Percentiles rank a stretch among this genome's conserved stretches.
Conservation (phyloP, 2,329 filamentous ascomycete genomes). For the Cryoendolithus antarcticus region DNA sequence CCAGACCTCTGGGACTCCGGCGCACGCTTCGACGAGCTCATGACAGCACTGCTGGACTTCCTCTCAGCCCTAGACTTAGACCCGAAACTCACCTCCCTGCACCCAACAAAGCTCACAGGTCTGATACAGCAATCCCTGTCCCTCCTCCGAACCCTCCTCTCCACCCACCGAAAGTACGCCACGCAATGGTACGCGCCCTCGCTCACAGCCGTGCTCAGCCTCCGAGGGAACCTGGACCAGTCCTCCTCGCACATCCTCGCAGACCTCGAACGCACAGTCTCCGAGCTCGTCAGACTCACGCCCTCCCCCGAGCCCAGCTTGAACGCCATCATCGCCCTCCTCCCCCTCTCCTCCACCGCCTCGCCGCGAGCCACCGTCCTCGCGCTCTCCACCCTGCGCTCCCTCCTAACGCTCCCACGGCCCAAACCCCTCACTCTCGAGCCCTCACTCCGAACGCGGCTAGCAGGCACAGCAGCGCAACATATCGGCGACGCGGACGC, state of each 20-base stretch:
- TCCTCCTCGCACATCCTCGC: constrained; percentile 51
- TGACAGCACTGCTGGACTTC: constrained; percentile 58
- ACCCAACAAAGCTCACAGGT: constrained; percentile 33
- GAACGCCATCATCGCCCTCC: constrained; percentile 25
- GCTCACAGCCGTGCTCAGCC: constrained; percentile 53
- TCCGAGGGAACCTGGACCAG: constrained; percentile 53
- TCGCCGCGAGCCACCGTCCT: constrained; percentile 38
- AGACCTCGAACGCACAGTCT: constrained; percentile 60
- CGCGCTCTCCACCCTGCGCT: constrained; percentile 50
- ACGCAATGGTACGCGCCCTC: constrained; percentile 55
- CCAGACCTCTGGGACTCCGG: constrained; percentile 50
- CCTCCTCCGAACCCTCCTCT: constrained; percentile 61
- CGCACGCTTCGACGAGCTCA: constrained; percentile 56
- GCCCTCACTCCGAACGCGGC: not conserved
- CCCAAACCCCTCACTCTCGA: constrained; percentile 4
- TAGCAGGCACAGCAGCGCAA: constrained; percentile 15
- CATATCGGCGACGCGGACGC: constrained; percentile 17
- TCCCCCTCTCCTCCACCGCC: constrained; percentile 24
- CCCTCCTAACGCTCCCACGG: constrained; percentile 39
- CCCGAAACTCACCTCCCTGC: constrained; percentile 29
- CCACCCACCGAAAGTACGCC: constrained; percentile 53
- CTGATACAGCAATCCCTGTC: constrained; percentile 62
- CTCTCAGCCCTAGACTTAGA: constrained; percentile 40
- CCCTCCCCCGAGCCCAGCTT: constrained; percentile 43
- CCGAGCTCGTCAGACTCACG: constrained; percentile 57